Conservation (phyloP, 768 basidiomycete genomes). For the Leccinum broughii region DNA sequence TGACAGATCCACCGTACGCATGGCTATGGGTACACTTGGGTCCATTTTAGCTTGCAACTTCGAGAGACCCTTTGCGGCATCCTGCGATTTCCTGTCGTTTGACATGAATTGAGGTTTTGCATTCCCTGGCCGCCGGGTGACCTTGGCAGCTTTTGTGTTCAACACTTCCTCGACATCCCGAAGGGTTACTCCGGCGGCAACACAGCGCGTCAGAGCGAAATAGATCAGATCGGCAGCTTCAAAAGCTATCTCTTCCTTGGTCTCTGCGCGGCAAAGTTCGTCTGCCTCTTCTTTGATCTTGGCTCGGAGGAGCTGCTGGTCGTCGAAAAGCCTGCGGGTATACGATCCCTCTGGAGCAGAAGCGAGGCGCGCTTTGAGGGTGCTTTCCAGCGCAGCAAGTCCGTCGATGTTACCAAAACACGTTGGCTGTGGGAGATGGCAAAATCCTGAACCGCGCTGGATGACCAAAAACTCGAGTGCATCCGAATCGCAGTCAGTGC, state of each 20-base stretch:
- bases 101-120: constrained; percentile 81
- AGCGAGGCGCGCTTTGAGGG: constrained; percentile 66
- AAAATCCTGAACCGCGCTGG: constrained; percentile 91
- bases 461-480: constrained; percentile 88
- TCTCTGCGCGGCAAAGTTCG: constrained; percentile 84
- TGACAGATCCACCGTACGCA: constrained; percentile 72
- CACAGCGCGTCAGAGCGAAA: constrained; percentile 85
- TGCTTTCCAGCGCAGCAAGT: constrained; percentile 76
- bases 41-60: constrained; percentile 26
- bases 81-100: constrained; percentile 21
- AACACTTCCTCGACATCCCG: constrained; percentile 82
- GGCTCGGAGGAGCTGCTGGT: constrained; percentile 76
- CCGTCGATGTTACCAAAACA: constrained; percentile 90
- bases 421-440: constrained; percentile 82
- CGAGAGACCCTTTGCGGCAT: constrained; percentile 31
- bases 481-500: constrained; percentile 90
- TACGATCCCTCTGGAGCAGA: constrained; percentile 91
- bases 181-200: constrained; percentile 78
- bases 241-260: constrained; percentile 82
- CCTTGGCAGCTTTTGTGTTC: constrained; percentile 81
- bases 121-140: constrained; percentile 86
- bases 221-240: constrained; percentile 96
- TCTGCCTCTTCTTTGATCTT: constrained; percentile 99
- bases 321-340: constrained; percentile 82
- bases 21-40: constrained; percentile 57